A percentile compares a stretch with the other conserved stretches of the same genome.
Evolutionary conservation across 2,329 filamentous ascomycete genomes (phyloP).

Genomic region (Tolypocladium ovalisporum): DNA sequence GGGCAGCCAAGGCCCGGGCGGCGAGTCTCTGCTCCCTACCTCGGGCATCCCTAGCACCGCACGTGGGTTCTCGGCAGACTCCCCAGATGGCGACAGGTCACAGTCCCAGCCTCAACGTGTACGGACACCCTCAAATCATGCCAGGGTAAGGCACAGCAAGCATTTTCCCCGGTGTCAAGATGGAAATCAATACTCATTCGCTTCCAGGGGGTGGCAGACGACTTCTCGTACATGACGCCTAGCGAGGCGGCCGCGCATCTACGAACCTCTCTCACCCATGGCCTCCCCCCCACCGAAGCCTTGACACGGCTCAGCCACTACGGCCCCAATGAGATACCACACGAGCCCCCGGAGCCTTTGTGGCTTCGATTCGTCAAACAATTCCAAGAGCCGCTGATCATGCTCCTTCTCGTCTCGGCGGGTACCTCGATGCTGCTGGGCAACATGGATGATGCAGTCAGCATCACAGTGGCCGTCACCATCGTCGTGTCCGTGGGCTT

Average conservation of each 20-base stretch:
- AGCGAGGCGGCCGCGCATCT: constrained; percentile 68
- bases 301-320: constrained; percentile 67
- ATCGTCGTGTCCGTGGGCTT: constrained; percentile 96
- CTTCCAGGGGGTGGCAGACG: constrained; percentile 42
- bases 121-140: constrained; percentile 43
- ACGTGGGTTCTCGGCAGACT: constrained; percentile 12
- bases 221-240: constrained; percentile 58
- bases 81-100: constrained; percentile 13
- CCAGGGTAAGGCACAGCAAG: constrained; percentile 30
- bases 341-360: constrained; percentile 84
- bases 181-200: neutral
- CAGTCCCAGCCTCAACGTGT: constrained; percentile 23
- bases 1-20: constrained; percentile 18
- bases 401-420: constrained; percentile 83
- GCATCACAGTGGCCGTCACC: constrained; percentile 89
- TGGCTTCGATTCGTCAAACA: constrained; percentile 95
- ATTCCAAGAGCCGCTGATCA: constrained; percentile 89
- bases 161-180: neutral
- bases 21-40: constrained; percentile 22
- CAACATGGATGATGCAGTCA: constrained; percentile 89
- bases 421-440: constrained; percentile 81
- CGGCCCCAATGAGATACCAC: constrained; percentile 88
- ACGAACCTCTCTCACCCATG: constrained; percentile 71
- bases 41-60: constrained; percentile 22
- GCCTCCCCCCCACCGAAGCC: constrained; percentile 72